These are phyloP conservation scores for Aspergillus coremiiformis DNA, from an alignment of 495 filamentous ascomycete species.

Conservation along the genomic window DNA sequence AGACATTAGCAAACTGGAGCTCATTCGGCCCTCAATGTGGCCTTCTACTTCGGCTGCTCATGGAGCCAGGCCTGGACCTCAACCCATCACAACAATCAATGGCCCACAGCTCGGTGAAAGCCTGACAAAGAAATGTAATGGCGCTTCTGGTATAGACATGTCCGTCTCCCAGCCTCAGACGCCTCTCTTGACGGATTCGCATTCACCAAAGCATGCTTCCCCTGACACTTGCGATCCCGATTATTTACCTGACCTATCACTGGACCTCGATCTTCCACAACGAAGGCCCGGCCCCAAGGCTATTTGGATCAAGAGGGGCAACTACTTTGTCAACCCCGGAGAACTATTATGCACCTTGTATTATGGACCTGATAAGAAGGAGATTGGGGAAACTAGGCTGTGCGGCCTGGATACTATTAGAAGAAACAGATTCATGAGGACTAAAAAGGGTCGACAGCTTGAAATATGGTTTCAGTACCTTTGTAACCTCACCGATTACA, in stretches of 20 bases:
- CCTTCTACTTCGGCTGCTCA: conserved; percentile 5
- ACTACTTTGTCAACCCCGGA: conserved; percentile 13
- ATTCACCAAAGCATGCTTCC: background rate
- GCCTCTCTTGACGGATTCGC: background rate
- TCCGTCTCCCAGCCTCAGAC: background rate
- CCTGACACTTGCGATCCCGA: background rate
- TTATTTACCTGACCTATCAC: background rate
- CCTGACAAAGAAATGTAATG: background rate
- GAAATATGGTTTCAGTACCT: conserved; percentile 37
- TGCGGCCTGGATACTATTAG: conserved; percentile 22
- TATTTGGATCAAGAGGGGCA: background rate
- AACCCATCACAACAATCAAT: background rate
- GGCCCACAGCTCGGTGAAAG: background rate
- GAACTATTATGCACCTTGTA: conserved; percentile 24
- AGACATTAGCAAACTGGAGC: conserved; percentile 34
- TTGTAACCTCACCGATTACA: conserved; percentile 31
- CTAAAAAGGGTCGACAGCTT: conserved; percentile 17
- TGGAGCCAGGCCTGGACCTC: background rate
- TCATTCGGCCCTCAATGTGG: conserved; percentile 33
- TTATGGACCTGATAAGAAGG: conserved; percentile 29
- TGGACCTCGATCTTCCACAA: background rate
- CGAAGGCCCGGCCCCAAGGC: background rate
- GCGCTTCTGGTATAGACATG: background rate
- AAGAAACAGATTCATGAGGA: conserved; percentile 18
- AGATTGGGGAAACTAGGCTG: conserved; percentile 33